These are phyloP conservation scores for Lecanicillium sp. DNA, from an alignment of 2,329 filamentous ascomycete species.

Conservation along the genomic window DNA sequence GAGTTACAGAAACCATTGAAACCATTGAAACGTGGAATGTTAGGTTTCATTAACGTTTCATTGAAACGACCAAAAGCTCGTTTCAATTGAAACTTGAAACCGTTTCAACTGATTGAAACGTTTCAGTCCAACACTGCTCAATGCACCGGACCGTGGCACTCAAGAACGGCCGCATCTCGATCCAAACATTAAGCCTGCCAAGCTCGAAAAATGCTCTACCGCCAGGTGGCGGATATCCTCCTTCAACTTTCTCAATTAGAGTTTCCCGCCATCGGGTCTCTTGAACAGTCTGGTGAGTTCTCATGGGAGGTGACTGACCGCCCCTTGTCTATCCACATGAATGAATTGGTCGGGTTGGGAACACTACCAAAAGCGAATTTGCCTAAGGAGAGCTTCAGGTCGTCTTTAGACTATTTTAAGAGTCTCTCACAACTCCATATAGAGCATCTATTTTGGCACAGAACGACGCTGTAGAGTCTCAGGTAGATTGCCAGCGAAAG, in stretches of 20 bases:
- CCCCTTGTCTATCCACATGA: not conserved
- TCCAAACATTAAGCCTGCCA: not conserved
- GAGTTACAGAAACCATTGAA: too few relatives aligned
- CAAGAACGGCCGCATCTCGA: not conserved
- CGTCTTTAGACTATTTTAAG: not conserved
- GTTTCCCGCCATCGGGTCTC: not conserved
- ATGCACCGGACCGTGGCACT: not conserved
- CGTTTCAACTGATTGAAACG: too few relatives aligned
- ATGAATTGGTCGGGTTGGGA: not conserved
- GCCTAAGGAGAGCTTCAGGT: not conserved
- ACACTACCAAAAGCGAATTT: not conserved
- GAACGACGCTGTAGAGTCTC: conserved; percentile 1
- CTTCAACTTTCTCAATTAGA: conserved; percentile 1
- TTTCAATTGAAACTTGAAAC: too few relatives aligned
- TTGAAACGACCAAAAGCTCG: too few relatives aligned
- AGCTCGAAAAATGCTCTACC: not conserved
- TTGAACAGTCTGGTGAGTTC: not conserved
- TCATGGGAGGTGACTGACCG: not conserved
- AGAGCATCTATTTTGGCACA: not conserved
- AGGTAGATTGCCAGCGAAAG: not conserved
- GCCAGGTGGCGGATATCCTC: not conserved
- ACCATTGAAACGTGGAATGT: too few relatives aligned
- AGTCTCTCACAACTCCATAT: not conserved
- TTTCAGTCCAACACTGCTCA: too few relatives aligned
- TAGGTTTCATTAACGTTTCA: too few relatives aligned